Percentiles rank a stretch among this genome's conserved stretches.
These are phyloP conservation scores for Trichoderma simmonsii DNA, from an alignment of 2,329 filamentous ascomycete genomes.

Conservation along the genomic window DNA sequence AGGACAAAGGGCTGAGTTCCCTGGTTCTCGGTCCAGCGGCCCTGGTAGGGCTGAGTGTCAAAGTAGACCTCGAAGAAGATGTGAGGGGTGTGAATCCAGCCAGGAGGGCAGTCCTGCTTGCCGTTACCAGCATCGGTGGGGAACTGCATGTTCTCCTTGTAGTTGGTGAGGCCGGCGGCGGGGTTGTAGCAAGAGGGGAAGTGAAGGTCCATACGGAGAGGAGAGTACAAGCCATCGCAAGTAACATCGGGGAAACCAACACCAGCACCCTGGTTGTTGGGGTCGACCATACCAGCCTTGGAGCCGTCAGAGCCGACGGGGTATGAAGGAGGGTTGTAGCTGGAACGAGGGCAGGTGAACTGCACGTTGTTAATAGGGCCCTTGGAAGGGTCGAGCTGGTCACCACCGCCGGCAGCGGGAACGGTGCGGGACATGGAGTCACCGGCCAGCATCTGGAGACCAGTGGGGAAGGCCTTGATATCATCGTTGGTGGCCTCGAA, in stretches of 20 bases:
- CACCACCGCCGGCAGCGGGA: slow-evolving; percentile 49
- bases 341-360: slow-evolving; percentile 59
- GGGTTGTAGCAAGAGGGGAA: slow-evolving; percentile 75
- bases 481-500: slow-evolving; percentile 63
- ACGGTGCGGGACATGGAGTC: slow-evolving; percentile 56
- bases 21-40: slow-evolving; percentile 52
- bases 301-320: slow-evolving; percentile 53
- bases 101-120: slow-evolving; percentile 52
- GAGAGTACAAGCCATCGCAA: slow-evolving; percentile 61
- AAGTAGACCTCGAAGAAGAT: slow-evolving; percentile 60
- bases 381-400: slow-evolving; percentile 50
- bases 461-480: slow-evolving; percentile 66
- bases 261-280: slow-evolving; percentile 53
- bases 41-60: slow-evolving; percentile 52
- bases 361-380: slow-evolving; percentile 54
- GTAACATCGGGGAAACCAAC: slow-evolving; percentile 67
- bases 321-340: slow-evolving; percentile 48
- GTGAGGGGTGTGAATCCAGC: slow-evolving; percentile 54
- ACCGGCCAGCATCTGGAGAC: slow-evolving; percentile 69
- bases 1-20: slow-evolving; percentile 64
- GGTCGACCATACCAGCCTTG: slow-evolving; percentile 53
- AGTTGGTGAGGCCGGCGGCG: slow-evolving; percentile 54
- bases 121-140: slow-evolving; percentile 48
- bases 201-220: slow-evolving; percentile 64
- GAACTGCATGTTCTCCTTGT: slow-evolving; percentile 63